A percentile compares a stretch with the other conserved stretches of the same genome.
These are phyloP conservation scores for Colletotrichum eleusines DNA, from an alignment of 2,329 filamentous ascomycete species.

Conservation along the genomic window DNA sequence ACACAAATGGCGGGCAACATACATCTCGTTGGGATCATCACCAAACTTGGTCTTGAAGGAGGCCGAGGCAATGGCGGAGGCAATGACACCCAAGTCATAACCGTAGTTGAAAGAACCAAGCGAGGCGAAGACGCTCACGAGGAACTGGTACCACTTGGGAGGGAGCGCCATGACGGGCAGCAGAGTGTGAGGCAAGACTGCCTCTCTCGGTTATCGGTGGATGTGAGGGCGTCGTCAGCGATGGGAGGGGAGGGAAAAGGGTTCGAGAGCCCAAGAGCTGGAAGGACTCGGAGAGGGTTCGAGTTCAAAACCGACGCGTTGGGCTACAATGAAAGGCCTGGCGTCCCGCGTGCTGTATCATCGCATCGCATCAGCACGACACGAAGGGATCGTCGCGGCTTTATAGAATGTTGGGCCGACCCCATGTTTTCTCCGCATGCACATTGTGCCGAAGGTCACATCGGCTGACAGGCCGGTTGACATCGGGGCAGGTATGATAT, in stretches of 20 bases:
- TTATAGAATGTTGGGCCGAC: slow-evolving; percentile 34
- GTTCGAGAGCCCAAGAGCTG: not conserved
- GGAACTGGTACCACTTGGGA: slow-evolving; percentile 62
- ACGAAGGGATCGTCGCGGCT: slow-evolving; percentile 37
- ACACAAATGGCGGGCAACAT: slow-evolving; percentile 30
- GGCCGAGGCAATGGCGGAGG: slow-evolving; percentile 63
- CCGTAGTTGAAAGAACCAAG: slow-evolving; percentile 67
- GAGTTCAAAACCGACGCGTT: slow-evolving; percentile 31
- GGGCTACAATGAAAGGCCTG: slow-evolving; percentile 26
- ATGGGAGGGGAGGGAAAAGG: not conserved
- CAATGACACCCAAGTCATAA: slow-evolving; percentile 67
- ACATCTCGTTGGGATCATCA: slow-evolving; percentile 53
- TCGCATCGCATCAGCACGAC: slow-evolving; percentile 8
- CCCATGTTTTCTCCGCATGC: slow-evolving; percentile 32
- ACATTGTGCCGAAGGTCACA: slow-evolving; percentile 27
- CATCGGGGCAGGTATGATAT: not conserved
- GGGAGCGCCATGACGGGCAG: slow-evolving; percentile 55
- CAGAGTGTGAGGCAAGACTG: slow-evolving; percentile 5
- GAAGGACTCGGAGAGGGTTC: not conserved
- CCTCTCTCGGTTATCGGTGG: not conserved
- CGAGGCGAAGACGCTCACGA: slow-evolving; percentile 67
- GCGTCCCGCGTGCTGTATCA: not conserved
- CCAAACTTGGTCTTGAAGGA: slow-evolving; percentile 57
- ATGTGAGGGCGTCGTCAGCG: not conserved
- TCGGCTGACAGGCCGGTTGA: slow-evolving; percentile 14